Evolutionary conservation across 192 early-diverging fungal species (phyloP).

Genomic region (Coemansia sp.): DNA sequence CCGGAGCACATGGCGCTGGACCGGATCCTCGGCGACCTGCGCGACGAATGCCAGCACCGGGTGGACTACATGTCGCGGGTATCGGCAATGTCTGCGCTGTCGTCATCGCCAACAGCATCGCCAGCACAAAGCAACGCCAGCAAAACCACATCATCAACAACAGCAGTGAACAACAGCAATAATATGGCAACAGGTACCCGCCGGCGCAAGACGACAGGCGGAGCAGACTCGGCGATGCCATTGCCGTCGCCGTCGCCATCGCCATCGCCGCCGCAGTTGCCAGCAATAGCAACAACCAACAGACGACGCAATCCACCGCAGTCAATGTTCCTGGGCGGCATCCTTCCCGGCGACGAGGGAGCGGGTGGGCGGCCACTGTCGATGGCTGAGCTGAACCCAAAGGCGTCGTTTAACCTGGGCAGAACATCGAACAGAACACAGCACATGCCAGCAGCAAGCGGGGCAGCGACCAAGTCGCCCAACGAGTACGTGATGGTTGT

Average conservation of each 20-base stretch:
- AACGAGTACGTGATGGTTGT: constrained; percentile 30
- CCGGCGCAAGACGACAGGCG: constrained; percentile 28
- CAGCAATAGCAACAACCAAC: not conserved
- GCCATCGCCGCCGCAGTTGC: not conserved
- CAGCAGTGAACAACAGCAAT: constrained; percentile 14
- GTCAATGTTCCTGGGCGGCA: constrained; percentile 39
- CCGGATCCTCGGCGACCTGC: constrained; percentile 45
- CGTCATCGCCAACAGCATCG: constrained; percentile 18
- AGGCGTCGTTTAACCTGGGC: constrained; percentile 21
- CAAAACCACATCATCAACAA: constrained; percentile 13
- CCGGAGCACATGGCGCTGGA: constrained; percentile 46
- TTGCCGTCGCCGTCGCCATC: constrained; percentile 2
- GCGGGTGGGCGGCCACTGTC: not conserved
- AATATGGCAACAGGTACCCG: constrained; percentile 17
- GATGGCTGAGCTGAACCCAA: constrained; percentile 19
- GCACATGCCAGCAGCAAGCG: constrained; percentile 17
- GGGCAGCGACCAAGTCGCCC: not conserved
- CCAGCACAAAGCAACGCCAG: constrained; percentile 3
- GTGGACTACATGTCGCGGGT: constrained; percentile 48
- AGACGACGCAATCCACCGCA: constrained; percentile 16
- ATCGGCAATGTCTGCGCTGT: constrained; percentile 31
- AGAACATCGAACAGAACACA: constrained; percentile 3
- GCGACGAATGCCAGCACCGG: constrained; percentile 47
- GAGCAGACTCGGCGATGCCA: not conserved
- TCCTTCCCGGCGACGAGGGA: constrained; percentile 8